Evolutionary conservation across 192 early-diverging fungal genomes (phyloP).

Genomic region (Gonapodya prolifera): DNA sequence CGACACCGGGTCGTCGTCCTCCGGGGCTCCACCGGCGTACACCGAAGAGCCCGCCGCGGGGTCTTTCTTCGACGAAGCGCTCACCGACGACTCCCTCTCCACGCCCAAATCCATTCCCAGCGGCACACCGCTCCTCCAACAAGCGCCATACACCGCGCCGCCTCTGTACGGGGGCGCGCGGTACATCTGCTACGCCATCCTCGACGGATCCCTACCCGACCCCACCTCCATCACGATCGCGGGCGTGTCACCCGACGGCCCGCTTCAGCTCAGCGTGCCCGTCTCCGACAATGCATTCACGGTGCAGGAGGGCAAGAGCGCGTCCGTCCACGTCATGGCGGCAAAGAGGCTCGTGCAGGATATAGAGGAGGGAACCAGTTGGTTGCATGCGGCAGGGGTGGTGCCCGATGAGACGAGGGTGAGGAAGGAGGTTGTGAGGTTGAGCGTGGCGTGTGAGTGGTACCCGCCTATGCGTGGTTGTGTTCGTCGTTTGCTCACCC

Average conservation of each 20-base stretch:
- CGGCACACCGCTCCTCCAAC: conserved; percentile 19
- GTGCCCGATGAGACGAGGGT: background rate
- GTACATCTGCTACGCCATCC: conserved; percentile 24
- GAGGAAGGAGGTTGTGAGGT: background rate
- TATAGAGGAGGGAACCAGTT: conserved; percentile 21
- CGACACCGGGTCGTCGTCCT: background rate
- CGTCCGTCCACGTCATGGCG: conserved; percentile 22
- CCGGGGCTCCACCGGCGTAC: background rate
- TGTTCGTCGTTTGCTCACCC: background rate
- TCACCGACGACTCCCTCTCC: conserved; percentile 1
- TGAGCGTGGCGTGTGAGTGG: background rate
- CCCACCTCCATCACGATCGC: conserved; percentile 18
- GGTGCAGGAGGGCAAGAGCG: background rate
- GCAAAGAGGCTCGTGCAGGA: conserved; percentile 29
- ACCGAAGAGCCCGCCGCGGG: background rate
- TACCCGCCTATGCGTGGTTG: background rate
- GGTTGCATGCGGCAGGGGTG: background rate
- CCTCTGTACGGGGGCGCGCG: conserved; percentile 18
- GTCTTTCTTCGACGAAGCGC: background rate
- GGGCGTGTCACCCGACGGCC: conserved; percentile 23
- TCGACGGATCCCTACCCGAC: conserved; percentile 4
- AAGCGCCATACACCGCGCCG: conserved; percentile 21
- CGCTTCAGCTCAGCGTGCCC: conserved; percentile 23
- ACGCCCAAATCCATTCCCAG: background rate
- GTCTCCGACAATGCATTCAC: conserved; percentile 8